Base-by-base conservation (phyloP, 2,329 filamentous ascomycete genomes). In the Daldinia eschscholtzii region DNA sequence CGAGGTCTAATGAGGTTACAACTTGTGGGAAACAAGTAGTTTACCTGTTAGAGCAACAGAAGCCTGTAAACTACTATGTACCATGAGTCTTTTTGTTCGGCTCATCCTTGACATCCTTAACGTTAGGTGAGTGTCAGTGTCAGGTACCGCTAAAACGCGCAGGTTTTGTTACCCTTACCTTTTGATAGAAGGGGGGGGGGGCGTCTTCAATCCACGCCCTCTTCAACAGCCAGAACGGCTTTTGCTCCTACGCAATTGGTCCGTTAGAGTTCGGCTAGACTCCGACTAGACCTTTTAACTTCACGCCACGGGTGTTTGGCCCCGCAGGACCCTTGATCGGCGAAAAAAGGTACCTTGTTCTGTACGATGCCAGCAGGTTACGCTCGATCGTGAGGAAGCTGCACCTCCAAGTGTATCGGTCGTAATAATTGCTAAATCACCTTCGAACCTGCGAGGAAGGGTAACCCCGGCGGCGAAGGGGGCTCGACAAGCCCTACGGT, bases 341-440 rank as follows among this genome's bases (percentile, higher is more conserved):
- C 64, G 60, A 18, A 46, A 66, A 66, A 46, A 66, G 64, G 57
- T 65, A 65, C 63, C 41, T 52, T 6, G 41, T 35, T 56, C 39
- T 65, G 63, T 65, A 42, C 63, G 63, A 65, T 65, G 57, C 52
- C 35, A 65, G 55, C 59, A 57, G 50, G 63, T 65, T 65, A 56
- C 57, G 53, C 30, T 61, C 63, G 63, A 65, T 65, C 58, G 23
- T 35, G n/a, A 61, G 50, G 57, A 44, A 37, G 52, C 57, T 57
- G 44, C 52, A 52, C 52, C 53, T 42, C 37, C 37, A 57, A 37
- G 18, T 57, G 6, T 57, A 57, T 57, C 53, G 53, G 53, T 42
- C 20, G 53, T 57, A 57, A 42, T 50, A 52, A 57, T 33, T 61
- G 42, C 63, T 18, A 65, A 65, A 65, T 65, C 63, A 42, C 20